Percentiles rank a stretch among this genome's conserved stretches.
These are phyloP conservation scores for Immersiporthe knoxdaviesiana DNA, from an alignment of 2,329 filamentous ascomycete genomes.

Conservation along the genomic window DNA sequence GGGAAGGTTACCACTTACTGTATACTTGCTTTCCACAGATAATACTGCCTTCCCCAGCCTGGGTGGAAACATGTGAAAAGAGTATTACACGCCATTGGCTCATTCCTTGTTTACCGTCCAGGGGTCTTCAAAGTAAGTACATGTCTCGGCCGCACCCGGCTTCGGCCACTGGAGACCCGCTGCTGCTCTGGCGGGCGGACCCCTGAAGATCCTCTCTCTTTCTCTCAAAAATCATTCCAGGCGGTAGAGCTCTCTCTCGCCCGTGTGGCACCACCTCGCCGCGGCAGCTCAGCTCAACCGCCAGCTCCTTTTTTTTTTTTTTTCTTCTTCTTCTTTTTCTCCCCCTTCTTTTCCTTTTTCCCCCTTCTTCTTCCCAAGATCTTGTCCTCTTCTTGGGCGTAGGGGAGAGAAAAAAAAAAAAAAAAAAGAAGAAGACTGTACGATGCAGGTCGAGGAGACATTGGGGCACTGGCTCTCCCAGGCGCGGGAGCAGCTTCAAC, in stretches of 20 bases:
- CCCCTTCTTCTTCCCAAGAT: neutral
- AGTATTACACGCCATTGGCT: slow-evolving; percentile 21
- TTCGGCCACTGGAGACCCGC: neutral
- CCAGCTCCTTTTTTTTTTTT: neutral
- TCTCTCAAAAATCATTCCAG: slow-evolving; percentile 19
- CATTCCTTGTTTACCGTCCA: neutral
- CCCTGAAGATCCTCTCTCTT: slow-evolving; percentile 25
- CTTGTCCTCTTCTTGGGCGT: slow-evolving; percentile 8
- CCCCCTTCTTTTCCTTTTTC: neutral
- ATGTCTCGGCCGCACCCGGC: neutral
- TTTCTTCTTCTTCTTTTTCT: neutral
- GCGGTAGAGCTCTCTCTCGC: neutral
- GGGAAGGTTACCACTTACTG: too few relatives aligned
- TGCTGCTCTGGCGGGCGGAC: neutral
- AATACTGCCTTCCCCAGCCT: neutral
- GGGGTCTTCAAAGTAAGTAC: too few relatives aligned
- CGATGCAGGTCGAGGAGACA: slow-evolving; percentile 21
- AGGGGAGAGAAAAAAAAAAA: neutral
- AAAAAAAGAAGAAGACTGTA: neutral
- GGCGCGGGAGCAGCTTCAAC: slow-evolving; percentile 23
- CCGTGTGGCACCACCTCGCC: slow-evolving; percentile 27
- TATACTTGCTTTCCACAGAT: too few relatives aligned
- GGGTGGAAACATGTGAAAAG: neutral
- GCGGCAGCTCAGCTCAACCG: neutral
- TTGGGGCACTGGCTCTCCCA: slow-evolving; percentile 25